Conservation (phyloP, 495 filamentous ascomycete species). For the Daldinia bambusicola region DNA sequence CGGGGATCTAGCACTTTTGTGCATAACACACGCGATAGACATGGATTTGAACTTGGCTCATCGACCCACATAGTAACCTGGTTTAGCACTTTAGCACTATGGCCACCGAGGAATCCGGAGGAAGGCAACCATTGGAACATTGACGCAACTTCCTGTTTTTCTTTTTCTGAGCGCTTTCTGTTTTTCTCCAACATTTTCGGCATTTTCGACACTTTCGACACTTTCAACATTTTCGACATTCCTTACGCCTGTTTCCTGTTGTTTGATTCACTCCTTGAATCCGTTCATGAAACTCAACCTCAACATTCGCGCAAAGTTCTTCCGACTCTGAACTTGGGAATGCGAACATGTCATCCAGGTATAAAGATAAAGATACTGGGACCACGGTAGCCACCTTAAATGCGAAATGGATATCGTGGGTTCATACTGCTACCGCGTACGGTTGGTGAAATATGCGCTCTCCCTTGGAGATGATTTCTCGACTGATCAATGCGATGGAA, state of each 20-base stretch:
- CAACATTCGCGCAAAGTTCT: background rate
- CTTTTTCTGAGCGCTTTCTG: background rate
- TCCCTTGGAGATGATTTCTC: background rate
- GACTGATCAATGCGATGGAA: constrained; percentile 14
- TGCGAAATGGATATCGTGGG: constrained; percentile 91
- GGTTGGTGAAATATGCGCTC: constrained; percentile 55
- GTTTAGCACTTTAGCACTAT: no score
- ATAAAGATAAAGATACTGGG: constrained; percentile 79
- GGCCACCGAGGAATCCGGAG: constrained; percentile 35
- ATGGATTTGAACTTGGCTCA: constrained; percentile 23
- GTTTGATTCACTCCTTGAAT: background rate
- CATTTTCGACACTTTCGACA: background rate
- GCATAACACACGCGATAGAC: constrained; percentile 29
- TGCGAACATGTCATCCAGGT: constrained; percentile 73
- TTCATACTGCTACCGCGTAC: constrained; percentile 87
- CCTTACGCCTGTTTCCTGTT: background rate
- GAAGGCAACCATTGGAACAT: background rate
- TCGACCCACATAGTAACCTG: constrained; percentile 23
- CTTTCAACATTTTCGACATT: background rate
- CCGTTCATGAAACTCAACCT: background rate
- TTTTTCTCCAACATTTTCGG: background rate
- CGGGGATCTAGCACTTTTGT: background rate
- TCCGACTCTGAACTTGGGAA: constrained; percentile 33
- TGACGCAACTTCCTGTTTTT: background rate
- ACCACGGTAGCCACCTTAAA: constrained; percentile 84